Percentiles rank a stretch among this genome's conserved stretches.
These are phyloP conservation scores for Panus rudis DNA, from an alignment of 768 basidiomycete species.

Conservation along the genomic window DNA sequence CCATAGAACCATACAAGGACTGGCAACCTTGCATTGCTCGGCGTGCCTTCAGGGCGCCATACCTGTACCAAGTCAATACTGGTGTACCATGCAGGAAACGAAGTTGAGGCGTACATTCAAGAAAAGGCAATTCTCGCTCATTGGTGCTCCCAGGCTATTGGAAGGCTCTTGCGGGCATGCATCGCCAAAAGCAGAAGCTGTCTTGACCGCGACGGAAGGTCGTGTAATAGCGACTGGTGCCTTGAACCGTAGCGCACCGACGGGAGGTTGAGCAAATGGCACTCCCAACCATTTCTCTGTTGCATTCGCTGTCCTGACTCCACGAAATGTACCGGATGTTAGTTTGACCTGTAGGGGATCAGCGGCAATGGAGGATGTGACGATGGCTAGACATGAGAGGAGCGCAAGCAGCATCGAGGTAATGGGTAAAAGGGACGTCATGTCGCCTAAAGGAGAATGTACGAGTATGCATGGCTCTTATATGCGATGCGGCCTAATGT, in stretches of 20 bases:
- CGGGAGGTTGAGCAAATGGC: conserved; percentile 51
- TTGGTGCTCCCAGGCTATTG: conserved; percentile 33
- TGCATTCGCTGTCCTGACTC: conserved; percentile 33
- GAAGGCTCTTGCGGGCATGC: conserved; percentile 46
- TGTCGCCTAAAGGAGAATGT: background rate
- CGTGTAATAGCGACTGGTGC: conserved; percentile 38
- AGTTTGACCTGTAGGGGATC: conserved; percentile 31
- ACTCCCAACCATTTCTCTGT: conserved; percentile 56
- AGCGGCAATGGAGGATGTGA: background rate
- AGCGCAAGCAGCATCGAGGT: background rate
- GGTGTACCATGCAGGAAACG: background rate
- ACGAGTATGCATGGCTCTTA: too few species aligned
- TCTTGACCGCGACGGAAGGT: conserved; percentile 23
- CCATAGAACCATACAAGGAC: conserved; percentile 34
- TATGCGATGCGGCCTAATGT: too few species aligned
- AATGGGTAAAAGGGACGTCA: background rate
- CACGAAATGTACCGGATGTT: conserved; percentile 41
- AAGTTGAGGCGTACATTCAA: conserved; percentile 36
- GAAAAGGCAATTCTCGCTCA: conserved; percentile 48
- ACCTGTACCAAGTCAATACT: conserved; percentile 14
- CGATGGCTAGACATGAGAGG: too few species aligned
- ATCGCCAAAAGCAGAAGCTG: conserved; percentile 45
- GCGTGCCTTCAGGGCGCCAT: conserved; percentile 23
- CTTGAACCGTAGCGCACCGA: conserved; percentile 50
- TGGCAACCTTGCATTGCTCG: conserved; percentile 19